Base-by-base conservation (phyloP, 2,329 filamentous ascomycete species). In the Diplodia intermedia region DNA sequence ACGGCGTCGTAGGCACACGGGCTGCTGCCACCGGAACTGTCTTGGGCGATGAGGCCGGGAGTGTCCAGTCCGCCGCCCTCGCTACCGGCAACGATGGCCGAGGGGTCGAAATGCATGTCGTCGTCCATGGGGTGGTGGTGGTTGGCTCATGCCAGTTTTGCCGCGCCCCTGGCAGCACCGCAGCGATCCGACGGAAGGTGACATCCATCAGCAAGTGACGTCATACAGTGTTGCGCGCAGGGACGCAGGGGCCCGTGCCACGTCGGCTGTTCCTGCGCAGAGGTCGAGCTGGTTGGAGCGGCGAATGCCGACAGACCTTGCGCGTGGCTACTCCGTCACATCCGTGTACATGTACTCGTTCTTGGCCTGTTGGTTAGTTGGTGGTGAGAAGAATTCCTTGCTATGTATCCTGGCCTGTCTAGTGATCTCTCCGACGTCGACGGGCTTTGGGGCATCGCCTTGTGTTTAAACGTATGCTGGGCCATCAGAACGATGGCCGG, bases 31-130 rank as follows among this genome's bases (percentile, higher is more conserved):
- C 62, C 62, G 31, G 36, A 38, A 12, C 36, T 11, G 43, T 54
- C 54, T 57, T 60, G 47, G 43, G 65, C n/a, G 60, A 66, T 71
- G 68, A 74, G 53, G 38, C 68, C 67, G 20, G 74, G 73, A 1
- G 71, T 73, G 8, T 72, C 74, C 7, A 74, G 73, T 60, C 74
- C 72, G 20, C 68, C 70, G 55, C 74, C 75, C 66, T 69, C 74
- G 63, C 76, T 76, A 57, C 79, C 78, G 53, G 75, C 72, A 18
- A 79, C 72, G 29, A 80, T 72, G 7, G 75, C 78, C 65, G 77
- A 77, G 2, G 79, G 73, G 62, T 80, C 75, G 9, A 78, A 68
- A 43, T 78, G 73, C 56, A 82, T 68, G 29, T 77, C 73, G 66
- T 80, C 79, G 68, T 81, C 79, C 57, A 55, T 36, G 33, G 26